Conservation (phyloP, 768 basidiomycete species). For the Inosperma sp. region DNA sequence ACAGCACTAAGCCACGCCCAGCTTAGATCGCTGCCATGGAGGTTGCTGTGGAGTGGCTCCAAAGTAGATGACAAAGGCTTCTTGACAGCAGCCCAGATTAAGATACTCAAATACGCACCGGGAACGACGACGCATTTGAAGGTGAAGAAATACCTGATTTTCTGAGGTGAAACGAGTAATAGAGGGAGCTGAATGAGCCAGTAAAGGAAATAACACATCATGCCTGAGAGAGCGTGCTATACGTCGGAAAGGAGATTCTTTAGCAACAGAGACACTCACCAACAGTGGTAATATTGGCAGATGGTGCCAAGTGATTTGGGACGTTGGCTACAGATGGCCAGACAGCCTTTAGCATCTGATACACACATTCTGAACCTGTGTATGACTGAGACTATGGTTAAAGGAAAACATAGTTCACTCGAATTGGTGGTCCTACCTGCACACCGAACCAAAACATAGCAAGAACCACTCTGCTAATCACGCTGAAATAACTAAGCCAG, state of each 20-base stretch:
- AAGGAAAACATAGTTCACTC: not conserved
- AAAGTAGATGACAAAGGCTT: slow-evolving; percentile 61
- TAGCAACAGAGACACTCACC: slow-evolving; percentile 31
- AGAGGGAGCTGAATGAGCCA: slow-evolving; percentile 77
- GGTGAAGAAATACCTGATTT: slow-evolving; percentile 71
- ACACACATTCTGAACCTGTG: slow-evolving; percentile 67
- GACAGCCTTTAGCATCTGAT: slow-evolving; percentile 80
- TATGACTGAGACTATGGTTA: slow-evolving; percentile 37
- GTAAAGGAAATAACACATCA: slow-evolving; percentile 72
- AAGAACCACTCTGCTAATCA: slow-evolving; percentile 69
- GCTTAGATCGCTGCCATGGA: slow-evolving; percentile 52
- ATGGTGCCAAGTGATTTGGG: slow-evolving; percentile 57
- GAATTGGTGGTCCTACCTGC: slow-evolving; percentile 41
- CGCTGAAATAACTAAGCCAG: slow-evolving; percentile 85
- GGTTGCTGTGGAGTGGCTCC: slow-evolving; percentile 43
- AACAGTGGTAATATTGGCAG: slow-evolving; percentile 58
- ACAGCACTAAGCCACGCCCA: slow-evolving; percentile 79
- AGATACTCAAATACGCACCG: slow-evolving; percentile 60
- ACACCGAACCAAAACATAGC: slow-evolving; percentile 82
- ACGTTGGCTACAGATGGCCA: slow-evolving; percentile 69
- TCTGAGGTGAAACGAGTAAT: slow-evolving; percentile 72
- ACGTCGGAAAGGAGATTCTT: not conserved
- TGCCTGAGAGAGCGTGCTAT: slow-evolving; percentile 35
- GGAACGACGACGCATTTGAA: slow-evolving; percentile 65
- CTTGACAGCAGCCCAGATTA: slow-evolving; percentile 76